phyloP scores from a whole-genome alignment of 2,329 filamentous ascomycete genomes.

The Paraphoma sp. region DNA sequence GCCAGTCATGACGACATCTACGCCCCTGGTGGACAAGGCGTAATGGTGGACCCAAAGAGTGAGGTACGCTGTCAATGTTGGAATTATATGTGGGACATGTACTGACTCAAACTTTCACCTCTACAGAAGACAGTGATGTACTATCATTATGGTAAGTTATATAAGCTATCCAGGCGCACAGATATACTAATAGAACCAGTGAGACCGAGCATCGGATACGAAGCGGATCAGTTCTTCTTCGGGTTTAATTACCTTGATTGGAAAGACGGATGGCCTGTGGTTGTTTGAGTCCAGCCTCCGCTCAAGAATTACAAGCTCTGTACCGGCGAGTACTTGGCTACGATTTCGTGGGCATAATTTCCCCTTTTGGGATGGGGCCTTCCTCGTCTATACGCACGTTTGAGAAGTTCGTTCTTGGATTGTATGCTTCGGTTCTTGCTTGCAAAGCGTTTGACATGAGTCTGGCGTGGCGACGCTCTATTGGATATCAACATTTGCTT shows the following conservation, averaged over 20 bases:
- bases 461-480: no score
- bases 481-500: no score
- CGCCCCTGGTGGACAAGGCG: conserved; percentile 42
- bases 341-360: no score
- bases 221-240: conserved; percentile 32
- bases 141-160: conserved; percentile 30
- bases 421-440: no score
- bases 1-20: conserved; percentile 59
- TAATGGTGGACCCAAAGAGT: conserved; percentile 24
- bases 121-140: conserved; percentile 28
- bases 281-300: not conserved
- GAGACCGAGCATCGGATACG: conserved; percentile 30
- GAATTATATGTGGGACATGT: no score
- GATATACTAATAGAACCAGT: conserved; percentile 13
- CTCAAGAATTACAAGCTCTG: not conserved
- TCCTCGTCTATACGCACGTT: no score
- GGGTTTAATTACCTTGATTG: conserved; percentile 42
- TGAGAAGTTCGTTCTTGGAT: no score
- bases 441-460: no score
- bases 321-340: not conserved
- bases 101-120: no score
- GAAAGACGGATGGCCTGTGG: conserved; percentile 36
- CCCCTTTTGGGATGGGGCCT: no score
- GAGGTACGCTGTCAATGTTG: not conserved
- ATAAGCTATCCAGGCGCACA: conserved; percentile 7